Evolutionary conservation across 2,329 filamentous ascomycete genomes (phyloP).

Genomic region (Fusarium pseudonygamai): DNA sequence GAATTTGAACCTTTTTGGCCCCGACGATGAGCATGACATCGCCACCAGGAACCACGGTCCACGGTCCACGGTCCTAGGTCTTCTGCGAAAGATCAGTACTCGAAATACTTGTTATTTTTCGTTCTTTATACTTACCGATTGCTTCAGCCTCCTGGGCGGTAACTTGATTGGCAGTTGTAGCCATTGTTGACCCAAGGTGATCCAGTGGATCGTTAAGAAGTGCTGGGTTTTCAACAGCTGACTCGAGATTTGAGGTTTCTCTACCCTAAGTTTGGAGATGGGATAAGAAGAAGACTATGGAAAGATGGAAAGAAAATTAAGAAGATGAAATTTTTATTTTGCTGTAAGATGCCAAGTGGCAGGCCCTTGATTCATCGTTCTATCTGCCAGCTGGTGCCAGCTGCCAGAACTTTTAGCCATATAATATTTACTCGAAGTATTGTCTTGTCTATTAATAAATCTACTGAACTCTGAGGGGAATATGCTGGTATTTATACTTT

Average conservation of each 20-base stretch:
- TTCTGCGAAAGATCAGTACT: neutral
- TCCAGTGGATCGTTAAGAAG: too few relatives aligned
- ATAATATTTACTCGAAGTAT: neutral
- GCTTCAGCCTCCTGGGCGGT: neutral
- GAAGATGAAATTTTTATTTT: neutral
- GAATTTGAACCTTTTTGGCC: neutral
- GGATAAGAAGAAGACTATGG: neutral
- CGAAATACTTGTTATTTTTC: neutral
- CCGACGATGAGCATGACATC: neutral
- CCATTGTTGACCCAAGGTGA: too few relatives aligned
- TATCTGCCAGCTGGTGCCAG: neutral
- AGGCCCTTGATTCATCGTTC: neutral
- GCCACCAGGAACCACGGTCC: neutral
- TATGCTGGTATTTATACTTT: neutral
- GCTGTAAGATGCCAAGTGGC: neutral
- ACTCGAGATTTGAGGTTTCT: too few relatives aligned
- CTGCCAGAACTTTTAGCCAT: neutral
- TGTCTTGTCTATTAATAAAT: neutral
- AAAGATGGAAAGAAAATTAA: neutral
- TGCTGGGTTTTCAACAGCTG: too few relatives aligned
- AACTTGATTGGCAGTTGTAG: neutral
- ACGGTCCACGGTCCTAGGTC: neutral
- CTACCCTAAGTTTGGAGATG: too few relatives aligned
- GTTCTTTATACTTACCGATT: neutral
- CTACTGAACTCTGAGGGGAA: too few relatives aligned